Evolutionary conservation across 495 filamentous ascomycete genomes (phyloP).

Genomic region (Lindgomyces ingoldianus): DNA sequence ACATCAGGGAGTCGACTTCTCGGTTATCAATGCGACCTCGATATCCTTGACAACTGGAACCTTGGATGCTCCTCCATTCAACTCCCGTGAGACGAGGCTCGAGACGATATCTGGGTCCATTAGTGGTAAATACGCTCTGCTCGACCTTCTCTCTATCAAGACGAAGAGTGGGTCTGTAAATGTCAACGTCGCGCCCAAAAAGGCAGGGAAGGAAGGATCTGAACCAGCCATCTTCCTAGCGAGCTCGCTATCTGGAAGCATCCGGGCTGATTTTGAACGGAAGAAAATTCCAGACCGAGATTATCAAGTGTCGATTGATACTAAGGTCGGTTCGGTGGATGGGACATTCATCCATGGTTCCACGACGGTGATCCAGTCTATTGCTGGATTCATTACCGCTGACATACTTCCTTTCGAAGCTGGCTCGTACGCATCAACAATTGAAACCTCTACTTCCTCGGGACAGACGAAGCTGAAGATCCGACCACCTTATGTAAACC

Average conservation of each 20-base stretch:
- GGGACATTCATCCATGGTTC: conserved; percentile 42
- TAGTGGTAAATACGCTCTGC: conserved; percentile 38
- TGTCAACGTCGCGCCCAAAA: conserved; percentile 37
- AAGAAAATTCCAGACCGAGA: conserved; percentile 39
- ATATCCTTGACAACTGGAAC: conserved; percentile 30
- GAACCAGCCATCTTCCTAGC: conserved; percentile 36
- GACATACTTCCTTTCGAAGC: conserved; percentile 37
- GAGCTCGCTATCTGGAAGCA: conserved; percentile 34
- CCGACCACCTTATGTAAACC: conserved; percentile 24
- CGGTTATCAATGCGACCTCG: conserved; percentile 25
- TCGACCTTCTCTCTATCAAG: conserved; percentile 38
- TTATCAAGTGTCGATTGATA: conserved; percentile 36
- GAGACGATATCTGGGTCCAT: conserved; percentile 37
- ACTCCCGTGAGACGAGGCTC: conserved; percentile 38
- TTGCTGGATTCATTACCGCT: conserved; percentile 36
- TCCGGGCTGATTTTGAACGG: conserved; percentile 33
- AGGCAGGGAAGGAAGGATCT: conserved; percentile 18
- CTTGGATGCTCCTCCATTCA: conserved; percentile 20
- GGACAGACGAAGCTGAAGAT: conserved; percentile 33
- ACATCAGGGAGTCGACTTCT: conserved; percentile 18
- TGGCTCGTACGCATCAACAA: conserved; percentile 15
- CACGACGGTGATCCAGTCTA: conserved; percentile 20
- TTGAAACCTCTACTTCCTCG: conserved; percentile 33
- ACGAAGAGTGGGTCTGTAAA: conserved; percentile 40
- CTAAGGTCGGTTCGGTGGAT: conserved; percentile 31